phyloP scores from a whole-genome alignment of 192 early-diverging fungal species.

The Phycomyces blakesleeanus region DNA sequence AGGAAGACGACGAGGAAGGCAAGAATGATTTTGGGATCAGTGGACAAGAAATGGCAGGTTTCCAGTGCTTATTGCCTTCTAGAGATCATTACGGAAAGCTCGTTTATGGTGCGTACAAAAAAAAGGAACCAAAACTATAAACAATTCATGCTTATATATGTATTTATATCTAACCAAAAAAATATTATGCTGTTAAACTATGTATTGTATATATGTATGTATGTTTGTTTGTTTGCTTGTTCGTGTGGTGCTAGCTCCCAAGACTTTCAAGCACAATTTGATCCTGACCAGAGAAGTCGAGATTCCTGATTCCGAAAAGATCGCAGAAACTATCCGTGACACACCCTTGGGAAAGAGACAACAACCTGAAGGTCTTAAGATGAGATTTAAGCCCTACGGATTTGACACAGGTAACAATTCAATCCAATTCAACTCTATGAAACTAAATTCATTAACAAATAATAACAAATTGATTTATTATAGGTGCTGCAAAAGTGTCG shows the following conservation, averaged over 20 bases:
- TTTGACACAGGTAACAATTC: conserved; percentile 31
- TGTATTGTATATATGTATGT: too few relatives aligned
- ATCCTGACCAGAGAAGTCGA: conserved; percentile 32
- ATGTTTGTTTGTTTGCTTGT: neutral
- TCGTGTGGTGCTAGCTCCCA: conserved; percentile 23
- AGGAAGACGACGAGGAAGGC: conserved; percentile 5
- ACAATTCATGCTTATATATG: neutral
- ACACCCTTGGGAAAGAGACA: conserved; percentile 37
- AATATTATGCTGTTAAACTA: too few relatives aligned
- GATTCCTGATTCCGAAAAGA: conserved; percentile 25
- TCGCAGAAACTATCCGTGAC: conserved; percentile 40
- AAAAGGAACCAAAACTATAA: neutral
- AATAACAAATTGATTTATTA: too few relatives aligned
- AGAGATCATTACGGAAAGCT: conserved; percentile 24
- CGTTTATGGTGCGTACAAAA: conserved; percentile 22
- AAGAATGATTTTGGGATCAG: conserved; percentile 21
- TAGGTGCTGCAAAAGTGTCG: neutral
- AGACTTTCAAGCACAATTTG: conserved; percentile 23
- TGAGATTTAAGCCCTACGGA: conserved; percentile 46
- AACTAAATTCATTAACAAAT: too few relatives aligned
- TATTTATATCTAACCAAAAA: too few relatives aligned
- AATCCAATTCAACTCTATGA: too few relatives aligned
- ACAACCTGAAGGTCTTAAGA: conserved; percentile 47
- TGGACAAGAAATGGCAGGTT: conserved; percentile 36
- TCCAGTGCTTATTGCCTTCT: conserved; percentile 29